Base-by-base conservation (phyloP, 2,329 filamentous ascomycete genomes). In the Aspergillus uvarum region DNA sequence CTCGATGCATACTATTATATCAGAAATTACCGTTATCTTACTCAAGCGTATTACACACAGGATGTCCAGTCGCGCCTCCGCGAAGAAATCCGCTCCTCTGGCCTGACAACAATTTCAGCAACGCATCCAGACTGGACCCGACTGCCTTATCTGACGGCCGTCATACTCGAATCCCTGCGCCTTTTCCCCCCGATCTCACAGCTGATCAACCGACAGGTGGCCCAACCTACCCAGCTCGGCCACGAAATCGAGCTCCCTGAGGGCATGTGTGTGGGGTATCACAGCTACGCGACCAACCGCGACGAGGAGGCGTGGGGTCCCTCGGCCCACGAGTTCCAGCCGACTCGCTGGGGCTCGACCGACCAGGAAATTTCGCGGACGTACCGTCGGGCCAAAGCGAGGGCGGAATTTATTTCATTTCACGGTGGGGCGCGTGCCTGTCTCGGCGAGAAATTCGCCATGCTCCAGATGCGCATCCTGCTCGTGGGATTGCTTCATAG, bases 101-200 rank as follows among this genome's bases (percentile, higher is more conserved):
- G 31, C 31, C 31, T 32, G 12, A 32, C 12, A 32, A 32, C 31
- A 32, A 10, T 12, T 6, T 32, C 12, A 32, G 12, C 31, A 32
- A 32, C 7, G 7, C 7, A 32, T 32, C 31, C 22, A 10, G 31
- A 12, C 12, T 32, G 31, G 31, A 12, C 7, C 8, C 31, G 12
- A 32, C 67, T 80, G 51, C 77, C 79, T 0, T 70, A 72, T 19
- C 68, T 81, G 21, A 79, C 74, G 4, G 68, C 79, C 0, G 69
- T 77, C 47, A 68, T 81, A 42, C 77, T 77, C 63, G 79, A 82
- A 58, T 68, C 68, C 32, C 70, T 81, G 12, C 76, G 80, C 3
- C 71, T 82, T 59, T 79, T 76, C 56, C 80, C 80, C 0, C 79
- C 80, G 8, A 77, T 82, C 58, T 75, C 72, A 0, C 79, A 81